phyloP scores from a whole-genome alignment of 805 yeast genomes.

The Kuraishia capsulata region DNA sequence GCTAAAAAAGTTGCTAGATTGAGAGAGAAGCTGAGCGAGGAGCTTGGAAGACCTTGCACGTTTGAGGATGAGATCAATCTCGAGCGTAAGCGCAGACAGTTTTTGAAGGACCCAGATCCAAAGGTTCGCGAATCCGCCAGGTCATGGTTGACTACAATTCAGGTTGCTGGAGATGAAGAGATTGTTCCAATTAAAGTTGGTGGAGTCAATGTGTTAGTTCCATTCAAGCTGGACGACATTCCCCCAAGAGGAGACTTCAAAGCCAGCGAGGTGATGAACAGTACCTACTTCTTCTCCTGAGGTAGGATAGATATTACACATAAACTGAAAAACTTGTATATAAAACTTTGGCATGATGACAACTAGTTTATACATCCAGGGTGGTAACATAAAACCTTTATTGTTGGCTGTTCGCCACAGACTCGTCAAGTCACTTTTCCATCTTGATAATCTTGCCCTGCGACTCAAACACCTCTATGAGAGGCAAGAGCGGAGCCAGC shows the following conservation, averaged over 20 bases:
- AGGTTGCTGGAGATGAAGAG: constrained; percentile 31
- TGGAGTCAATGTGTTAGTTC: constrained; percentile 43
- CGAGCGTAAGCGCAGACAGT: constrained; percentile 54
- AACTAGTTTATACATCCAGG: background rate
- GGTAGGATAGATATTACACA: background rate
- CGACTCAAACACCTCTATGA: constrained; percentile 71
- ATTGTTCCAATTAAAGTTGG: constrained; percentile 9
- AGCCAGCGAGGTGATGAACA: constrained; percentile 58
- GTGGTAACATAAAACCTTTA: background rate
- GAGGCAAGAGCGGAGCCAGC: constrained; percentile 63
- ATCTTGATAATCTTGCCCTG: constrained; percentile 66
- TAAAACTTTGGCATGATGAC: background rate
- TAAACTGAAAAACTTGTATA: background rate
- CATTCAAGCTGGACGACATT: constrained; percentile 59
- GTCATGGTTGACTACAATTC: constrained; percentile 61
- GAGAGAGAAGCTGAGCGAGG: constrained; percentile 37
- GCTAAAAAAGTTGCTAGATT: constrained; percentile 40
- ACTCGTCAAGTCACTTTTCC: too few species aligned
- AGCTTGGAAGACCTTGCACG: constrained; percentile 46
- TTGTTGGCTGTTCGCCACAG: too few species aligned
- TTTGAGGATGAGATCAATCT: constrained; percentile 65
- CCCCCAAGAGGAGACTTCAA: constrained; percentile 83
- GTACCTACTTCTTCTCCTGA: constrained; percentile 64
- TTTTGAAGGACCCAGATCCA: constrained; percentile 44
- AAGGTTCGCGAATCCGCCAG: constrained; percentile 38